Conservation (phyloP, 352 stramenopile species). For the Peronospora farinosa region DNA sequence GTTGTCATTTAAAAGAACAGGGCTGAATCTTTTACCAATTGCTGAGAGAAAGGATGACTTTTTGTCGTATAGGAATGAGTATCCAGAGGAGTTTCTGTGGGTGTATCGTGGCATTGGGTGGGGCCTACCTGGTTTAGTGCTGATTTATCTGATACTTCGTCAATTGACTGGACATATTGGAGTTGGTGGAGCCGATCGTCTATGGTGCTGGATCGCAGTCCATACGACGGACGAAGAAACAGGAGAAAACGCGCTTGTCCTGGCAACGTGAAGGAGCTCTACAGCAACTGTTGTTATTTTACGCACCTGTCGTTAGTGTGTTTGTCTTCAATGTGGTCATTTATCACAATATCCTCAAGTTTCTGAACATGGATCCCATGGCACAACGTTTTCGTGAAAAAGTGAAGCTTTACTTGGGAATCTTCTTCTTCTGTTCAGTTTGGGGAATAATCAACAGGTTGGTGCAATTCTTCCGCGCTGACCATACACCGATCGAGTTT, state of each 20-base stretch:
- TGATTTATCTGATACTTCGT: conserved; percentile 53
- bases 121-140: conserved; percentile 47
- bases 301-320: conserved; percentile 49
- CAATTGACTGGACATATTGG: conserved; percentile 67
- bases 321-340: conserved; percentile 64
- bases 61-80: conserved; percentile 50
- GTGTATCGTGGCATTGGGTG: conserved; percentile 59
- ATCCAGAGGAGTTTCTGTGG: conserved; percentile 58
- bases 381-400: conserved; percentile 45
- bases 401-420: conserved; percentile 57
- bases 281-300: conserved; percentile 66
- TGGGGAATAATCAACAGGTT: conserved; percentile 63
- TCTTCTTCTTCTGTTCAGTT: conserved; percentile 70
- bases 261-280: conserved; percentile 46
- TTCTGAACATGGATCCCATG: conserved; percentile 62
- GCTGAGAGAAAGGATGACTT: background rate
- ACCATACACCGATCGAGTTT: conserved; percentile 48
- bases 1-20: background rate
- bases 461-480: conserved; percentile 45
- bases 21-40: background rate
- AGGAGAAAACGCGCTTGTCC: conserved; percentile 22
- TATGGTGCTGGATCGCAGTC: conserved; percentile 73
- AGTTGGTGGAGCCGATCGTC: conserved; percentile 57
- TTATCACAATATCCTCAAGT: conserved; percentile 56
- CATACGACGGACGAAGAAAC: conserved; percentile 26